phyloP scores from a whole-genome alignment of 2,329 filamentous ascomycete genomes.

The Aspergillus eucalypticola region DNA sequence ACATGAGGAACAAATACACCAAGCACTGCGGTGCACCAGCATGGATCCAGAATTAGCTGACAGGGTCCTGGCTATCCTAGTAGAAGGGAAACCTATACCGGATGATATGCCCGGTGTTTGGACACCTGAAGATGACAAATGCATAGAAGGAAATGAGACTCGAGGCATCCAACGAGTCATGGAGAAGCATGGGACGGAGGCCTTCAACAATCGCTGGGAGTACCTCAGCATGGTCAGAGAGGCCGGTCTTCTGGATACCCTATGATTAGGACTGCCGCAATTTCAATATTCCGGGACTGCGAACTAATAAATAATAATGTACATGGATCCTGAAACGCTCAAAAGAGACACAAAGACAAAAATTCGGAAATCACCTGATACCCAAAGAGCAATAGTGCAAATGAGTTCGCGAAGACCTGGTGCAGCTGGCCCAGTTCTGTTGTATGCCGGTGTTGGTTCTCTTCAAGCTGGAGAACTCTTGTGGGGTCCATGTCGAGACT shows the following conservation, averaged over 20 bases:
- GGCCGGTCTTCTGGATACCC: constrained; percentile 16
- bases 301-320: neutral
- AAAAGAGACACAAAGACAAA: neutral
- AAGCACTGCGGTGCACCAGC: constrained; percentile 42
- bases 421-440: neutral
- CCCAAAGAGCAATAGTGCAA: neutral
- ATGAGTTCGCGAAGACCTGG: neutral
- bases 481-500: neutral
- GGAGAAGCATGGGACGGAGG: constrained; percentile 47
- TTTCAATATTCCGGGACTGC: neutral
- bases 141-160: constrained; percentile 35
- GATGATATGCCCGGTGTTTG: constrained; percentile 47
- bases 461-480: neutral
- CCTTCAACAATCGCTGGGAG: constrained; percentile 38
- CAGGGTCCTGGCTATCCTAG: constrained; percentile 35
- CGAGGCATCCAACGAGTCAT: constrained; percentile 37
- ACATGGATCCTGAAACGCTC: constrained; percentile 2
- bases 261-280: constrained; percentile 1
- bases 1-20: constrained; percentile 33
- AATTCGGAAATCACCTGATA: neutral
- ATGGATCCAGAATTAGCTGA: constrained; percentile 44
- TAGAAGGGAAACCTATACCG: constrained; percentile 39
- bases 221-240: constrained; percentile 36
- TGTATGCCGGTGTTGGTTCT: neutral
- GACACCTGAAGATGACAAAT: constrained; percentile 49